These are phyloP conservation scores for Fabrea salina DNA, from an alignment of 169 alveolate genomes.

Conservation along the genomic window DNA sequence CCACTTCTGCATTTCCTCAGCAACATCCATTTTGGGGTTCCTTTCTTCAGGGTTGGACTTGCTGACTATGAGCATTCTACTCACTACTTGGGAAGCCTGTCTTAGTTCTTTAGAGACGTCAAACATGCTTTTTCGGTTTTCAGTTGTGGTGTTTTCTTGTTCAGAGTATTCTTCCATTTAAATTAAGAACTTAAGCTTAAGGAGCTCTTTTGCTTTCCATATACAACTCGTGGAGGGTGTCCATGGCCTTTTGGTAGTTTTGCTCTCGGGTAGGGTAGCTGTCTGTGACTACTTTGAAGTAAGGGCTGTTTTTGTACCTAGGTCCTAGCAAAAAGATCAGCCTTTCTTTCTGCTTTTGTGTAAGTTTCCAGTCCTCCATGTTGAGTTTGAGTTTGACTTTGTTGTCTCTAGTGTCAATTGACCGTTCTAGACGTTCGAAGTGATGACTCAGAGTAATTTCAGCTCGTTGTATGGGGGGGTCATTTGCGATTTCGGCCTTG, in stretches of 20 bases:
- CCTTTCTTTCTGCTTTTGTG: conserved; percentile 37
- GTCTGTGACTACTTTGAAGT: conserved; percentile 9
- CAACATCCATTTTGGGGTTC: neutral
- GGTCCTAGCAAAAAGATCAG: conserved; percentile 45
- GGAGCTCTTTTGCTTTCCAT: conserved; percentile 55
- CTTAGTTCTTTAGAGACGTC: conserved; percentile 21
- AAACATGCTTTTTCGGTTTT: neutral
- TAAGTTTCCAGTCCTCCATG: conserved; percentile 19
- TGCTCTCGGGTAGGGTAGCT: conserved; percentile 31
- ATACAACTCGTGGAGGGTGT: conserved; percentile 34
- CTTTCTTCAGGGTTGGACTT: conserved; percentile 1
- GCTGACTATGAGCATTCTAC: neutral
- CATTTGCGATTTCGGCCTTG: conserved; percentile 11
- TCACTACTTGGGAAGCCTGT: neutral
- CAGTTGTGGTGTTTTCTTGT: too few relatives aligned
- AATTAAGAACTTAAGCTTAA: neutral
- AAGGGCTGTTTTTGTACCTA: conserved; percentile 11
- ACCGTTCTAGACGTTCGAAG: neutral
- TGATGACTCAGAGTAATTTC: neutral
- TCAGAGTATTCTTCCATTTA: too few relatives aligned
- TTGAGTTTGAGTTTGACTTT: conserved; percentile 13
- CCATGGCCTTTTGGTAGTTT: conserved; percentile 29
- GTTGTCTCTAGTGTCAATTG: neutral
- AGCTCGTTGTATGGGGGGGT: conserved; percentile 8
- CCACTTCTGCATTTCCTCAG: neutral